phyloP scores from a whole-genome alignment of 1,139 yeast genomes.

The Blastobotrys buckinghamii region DNA sequence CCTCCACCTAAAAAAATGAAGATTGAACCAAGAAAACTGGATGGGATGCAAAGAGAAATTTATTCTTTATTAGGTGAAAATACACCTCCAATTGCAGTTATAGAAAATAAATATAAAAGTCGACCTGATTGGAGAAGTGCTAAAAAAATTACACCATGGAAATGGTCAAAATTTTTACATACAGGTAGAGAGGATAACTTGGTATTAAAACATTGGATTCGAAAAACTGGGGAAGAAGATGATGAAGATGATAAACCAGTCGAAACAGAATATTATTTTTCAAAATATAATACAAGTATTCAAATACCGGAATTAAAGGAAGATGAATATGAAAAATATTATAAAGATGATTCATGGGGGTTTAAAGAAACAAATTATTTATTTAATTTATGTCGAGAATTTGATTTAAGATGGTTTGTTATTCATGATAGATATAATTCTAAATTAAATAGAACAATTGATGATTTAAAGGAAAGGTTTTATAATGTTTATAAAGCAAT shows the following conservation, averaged over 20 bases:
- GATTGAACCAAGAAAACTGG: slow-evolving; percentile 26
- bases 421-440: slow-evolving; percentile 61
- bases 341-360: slow-evolving; percentile 48
- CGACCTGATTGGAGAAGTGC: slow-evolving; percentile 45
- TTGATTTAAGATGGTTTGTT: slow-evolving; percentile 84
- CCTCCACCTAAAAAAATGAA: slow-evolving; percentile 20
- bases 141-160: slow-evolving; percentile 78
- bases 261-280: slow-evolving; percentile 48
- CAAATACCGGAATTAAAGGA: slow-evolving; percentile 66
- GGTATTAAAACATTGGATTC: slow-evolving; percentile 76
- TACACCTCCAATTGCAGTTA: slow-evolving; percentile 72
- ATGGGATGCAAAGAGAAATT: slow-evolving; percentile 88
- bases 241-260: slow-evolving; percentile 9
- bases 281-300: slow-evolving; percentile 64
- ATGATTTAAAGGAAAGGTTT: slow-evolving; percentile 79
- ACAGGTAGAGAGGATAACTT: slow-evolving; percentile 46
- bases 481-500: slow-evolving; percentile 52
- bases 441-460: slow-evolving; percentile 41
- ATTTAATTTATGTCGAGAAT: slow-evolving; percentile 64
- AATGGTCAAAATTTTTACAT: slow-evolving; percentile 54
- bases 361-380: slow-evolving; percentile 72
- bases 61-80: slow-evolving; percentile 86
- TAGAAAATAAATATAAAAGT: slow-evolving; percentile 54
- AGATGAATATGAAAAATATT: slow-evolving; percentile 51
- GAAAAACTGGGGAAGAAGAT: slow-evolving; percentile 45